A percentile compares a stretch with the other conserved stretches of the same genome.
These are phyloP conservation scores for Nepenthes gracilis DNA, from an alignment of 148 eudicot species.

Conservation along the genomic window DNA sequence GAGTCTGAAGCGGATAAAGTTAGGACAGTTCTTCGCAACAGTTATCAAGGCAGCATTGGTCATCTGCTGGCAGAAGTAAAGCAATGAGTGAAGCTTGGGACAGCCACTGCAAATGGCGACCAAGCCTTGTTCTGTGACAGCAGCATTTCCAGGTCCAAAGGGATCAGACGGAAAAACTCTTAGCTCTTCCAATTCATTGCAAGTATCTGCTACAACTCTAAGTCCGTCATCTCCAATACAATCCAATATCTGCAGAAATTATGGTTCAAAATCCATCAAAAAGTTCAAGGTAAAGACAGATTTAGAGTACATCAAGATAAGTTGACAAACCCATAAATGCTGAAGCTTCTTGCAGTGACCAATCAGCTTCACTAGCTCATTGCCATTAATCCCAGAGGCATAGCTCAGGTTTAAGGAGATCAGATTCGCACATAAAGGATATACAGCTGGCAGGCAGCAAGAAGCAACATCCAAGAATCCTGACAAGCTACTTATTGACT, in stretches of 20 bases:
- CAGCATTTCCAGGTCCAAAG: constrained; percentile 29
- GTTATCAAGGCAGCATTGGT: constrained; percentile 71
- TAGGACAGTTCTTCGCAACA: constrained; percentile 73
- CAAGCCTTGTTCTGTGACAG: constrained; percentile 71
- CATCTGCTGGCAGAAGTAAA: constrained; percentile 78
- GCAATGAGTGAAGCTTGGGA: constrained; percentile 56
- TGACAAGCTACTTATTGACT: constrained; percentile 55
- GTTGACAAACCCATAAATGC: constrained; percentile 53
- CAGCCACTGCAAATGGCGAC: constrained; percentile 74
- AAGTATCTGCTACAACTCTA: constrained; percentile 45
- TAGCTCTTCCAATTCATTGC: constrained; percentile 74
- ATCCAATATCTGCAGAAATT: constrained; percentile 43
- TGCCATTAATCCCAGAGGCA: constrained; percentile 48
- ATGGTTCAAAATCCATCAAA: background rate
- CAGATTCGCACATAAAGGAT: constrained; percentile 51
- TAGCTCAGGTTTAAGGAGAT: constrained; percentile 69
- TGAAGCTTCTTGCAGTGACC: constrained; percentile 55
- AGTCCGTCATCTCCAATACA: constrained; percentile 77
- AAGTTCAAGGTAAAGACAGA: background rate
- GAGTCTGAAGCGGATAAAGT: constrained; percentile 53
- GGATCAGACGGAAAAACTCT: constrained; percentile 76
- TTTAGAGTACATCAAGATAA: background rate
- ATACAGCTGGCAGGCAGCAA: constrained; percentile 49
- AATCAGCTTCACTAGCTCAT: constrained; percentile 48
- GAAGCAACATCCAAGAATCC: constrained; percentile 60